Evolutionary conservation across 192 early-diverging fungal species (phyloP), one percentile per base, ranked within the genome.

Genomic region (Helicostylum pulchrum): DNA sequence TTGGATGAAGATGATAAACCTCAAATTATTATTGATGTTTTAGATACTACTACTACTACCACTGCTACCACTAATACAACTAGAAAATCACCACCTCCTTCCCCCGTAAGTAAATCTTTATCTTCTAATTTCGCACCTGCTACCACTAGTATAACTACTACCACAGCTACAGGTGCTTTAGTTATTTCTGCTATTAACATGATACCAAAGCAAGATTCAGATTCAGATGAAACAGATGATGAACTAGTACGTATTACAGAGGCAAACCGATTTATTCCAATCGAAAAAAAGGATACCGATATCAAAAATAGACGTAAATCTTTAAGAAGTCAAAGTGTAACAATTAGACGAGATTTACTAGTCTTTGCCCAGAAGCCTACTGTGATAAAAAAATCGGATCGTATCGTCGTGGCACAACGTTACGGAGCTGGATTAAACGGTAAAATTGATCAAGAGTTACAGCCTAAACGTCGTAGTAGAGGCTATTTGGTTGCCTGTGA

Each of bases 401-500:
- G 67, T 34, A 53, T 62, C 20, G 46, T 61, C 12, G 53, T 58
- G n/a, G 46, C 57, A 0, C 57, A 52, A 8, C 44, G 21, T 6
- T 64, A 75, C 48, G 61, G 64, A 21, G 64, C 65, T 39, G 61
- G 61, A 23, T 15, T 20, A 3, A 39, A 21, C 2, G 61, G 61
- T 53, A 23, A 4, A 11, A 7, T 48, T 11, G 51, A 53, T 21
- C 9, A 1, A n/a, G 20, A 20, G 5, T 19, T 49, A 30, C 47
- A 36, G n/a, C 45, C 50, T 1, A 48, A 53, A 9, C 36, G 54
- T 9, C 56, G 53, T 46, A 48, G 49, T 20, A 59, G 74, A 20
- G 12, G 55, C 0, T 83, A 83, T 42, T 70, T 83, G 59, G 78
- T 80, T 2, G 81, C 81, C 19, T 78, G 74, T 5, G 81, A 83